These are phyloP conservation scores for Leccinum longicurvipes DNA, from an alignment of 768 basidiomycete species.

Conservation along the genomic window DNA sequence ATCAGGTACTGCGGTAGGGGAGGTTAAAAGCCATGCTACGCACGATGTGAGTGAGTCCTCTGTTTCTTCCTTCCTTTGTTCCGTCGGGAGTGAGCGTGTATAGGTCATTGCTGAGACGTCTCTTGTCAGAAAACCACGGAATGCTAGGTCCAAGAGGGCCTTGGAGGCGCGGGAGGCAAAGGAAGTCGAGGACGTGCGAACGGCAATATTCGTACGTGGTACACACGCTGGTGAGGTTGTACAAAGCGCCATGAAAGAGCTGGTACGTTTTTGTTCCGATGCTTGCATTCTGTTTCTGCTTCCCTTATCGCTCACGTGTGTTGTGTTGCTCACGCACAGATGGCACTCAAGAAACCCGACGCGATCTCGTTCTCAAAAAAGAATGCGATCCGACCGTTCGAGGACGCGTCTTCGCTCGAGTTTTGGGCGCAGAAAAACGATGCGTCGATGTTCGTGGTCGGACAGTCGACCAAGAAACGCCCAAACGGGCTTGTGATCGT, in stretches of 20 bases:
- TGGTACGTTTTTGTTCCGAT: conserved; percentile 50
- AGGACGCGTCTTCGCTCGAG: conserved; percentile 73
- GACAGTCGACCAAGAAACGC: conserved; percentile 91
- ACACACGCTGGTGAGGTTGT: conserved; percentile 82
- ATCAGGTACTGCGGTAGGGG: background rate
- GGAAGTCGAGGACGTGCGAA: conserved; percentile 84
- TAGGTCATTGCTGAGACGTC: background rate
- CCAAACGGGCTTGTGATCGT: conserved; percentile 85
- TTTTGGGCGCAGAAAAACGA: conserved; percentile 97
- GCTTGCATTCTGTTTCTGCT: background rate
- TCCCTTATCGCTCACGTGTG: background rate
- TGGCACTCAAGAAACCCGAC: conserved; percentile 90
- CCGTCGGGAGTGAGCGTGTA: background rate
- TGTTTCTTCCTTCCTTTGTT: background rate
- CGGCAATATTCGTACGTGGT: conserved; percentile 86
- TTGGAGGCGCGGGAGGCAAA: conserved; percentile 85
- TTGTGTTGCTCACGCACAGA: conserved; percentile 45
- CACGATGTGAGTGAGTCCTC: conserved; percentile 24
- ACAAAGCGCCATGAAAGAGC: conserved; percentile 79
- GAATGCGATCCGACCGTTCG: conserved; percentile 88
- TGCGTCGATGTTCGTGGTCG: conserved; percentile 85
- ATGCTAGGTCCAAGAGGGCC: conserved; percentile 91
- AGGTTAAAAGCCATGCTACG: conserved; percentile 23
- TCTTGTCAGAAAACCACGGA: conserved; percentile 79
- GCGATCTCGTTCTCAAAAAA: conserved; percentile 93